A percentile compares a stretch with the other conserved stretches of the same genome.
Evolutionary conservation across 208 protist genomes (phyloP).

Genomic region (Wallacemonas collosoma): DNA sequence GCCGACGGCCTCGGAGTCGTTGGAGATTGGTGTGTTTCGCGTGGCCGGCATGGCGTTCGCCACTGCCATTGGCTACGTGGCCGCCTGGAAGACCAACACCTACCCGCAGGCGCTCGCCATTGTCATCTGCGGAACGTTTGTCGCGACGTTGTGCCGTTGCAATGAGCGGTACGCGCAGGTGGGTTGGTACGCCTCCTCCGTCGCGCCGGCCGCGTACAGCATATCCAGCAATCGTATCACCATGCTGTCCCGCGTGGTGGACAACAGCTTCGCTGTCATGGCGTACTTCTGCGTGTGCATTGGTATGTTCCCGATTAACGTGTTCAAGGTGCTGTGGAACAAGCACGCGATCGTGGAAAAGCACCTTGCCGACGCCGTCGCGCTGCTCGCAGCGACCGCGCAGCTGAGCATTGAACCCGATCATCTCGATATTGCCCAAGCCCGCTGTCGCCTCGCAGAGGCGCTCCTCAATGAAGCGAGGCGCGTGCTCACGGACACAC

Average conservation of each 20-base stretch:
- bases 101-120: conserved; percentile 19
- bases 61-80: conserved; percentile 26
- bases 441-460: conserved; percentile 11
- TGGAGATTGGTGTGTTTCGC: conserved; percentile 32
- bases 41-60: conserved; percentile 39
- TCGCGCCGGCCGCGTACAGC: conserved; percentile 20
- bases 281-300: conserved; percentile 39
- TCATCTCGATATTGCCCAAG: conserved; percentile 8
- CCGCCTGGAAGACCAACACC: conserved; percentile 19
- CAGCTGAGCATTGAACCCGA: conserved; percentile 13
- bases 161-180: conserved; percentile 27
- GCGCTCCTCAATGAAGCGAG: background rate
- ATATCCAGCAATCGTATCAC: conserved; percentile 15
- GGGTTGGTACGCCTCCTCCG: conserved; percentile 26
- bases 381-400: conserved; percentile 21
- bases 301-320: conserved; percentile 38
- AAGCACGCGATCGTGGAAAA: conserved; percentile 24
- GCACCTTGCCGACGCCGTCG: conserved; percentile 25
- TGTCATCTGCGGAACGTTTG: conserved; percentile 17
- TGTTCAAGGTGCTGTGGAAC: conserved; percentile 39
- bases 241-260: conserved; percentile 29
- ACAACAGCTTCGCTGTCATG: conserved; percentile 36
- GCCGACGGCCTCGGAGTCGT: conserved; percentile 31
- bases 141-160: conserved; percentile 20
- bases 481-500: conserved; percentile 11